Evolutionary conservation across 2,329 filamentous ascomycete species (phyloP).

Genomic region (Ascomycota sp.): DNA sequence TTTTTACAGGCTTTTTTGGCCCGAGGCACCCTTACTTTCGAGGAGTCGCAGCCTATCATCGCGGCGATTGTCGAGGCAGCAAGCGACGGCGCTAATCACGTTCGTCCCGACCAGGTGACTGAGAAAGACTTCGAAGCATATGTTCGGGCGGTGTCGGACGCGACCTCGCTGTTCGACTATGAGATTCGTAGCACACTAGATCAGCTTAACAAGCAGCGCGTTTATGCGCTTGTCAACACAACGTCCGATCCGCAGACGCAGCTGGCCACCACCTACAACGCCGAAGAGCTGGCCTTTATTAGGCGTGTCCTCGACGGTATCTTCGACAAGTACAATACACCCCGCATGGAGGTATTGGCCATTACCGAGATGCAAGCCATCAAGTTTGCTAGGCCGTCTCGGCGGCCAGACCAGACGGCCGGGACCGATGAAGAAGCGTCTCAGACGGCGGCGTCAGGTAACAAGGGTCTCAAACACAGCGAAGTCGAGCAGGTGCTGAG

Average conservation of each 20-base stretch:
- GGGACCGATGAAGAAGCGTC: too few species aligned
- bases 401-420: conserved; percentile 11
- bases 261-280: conserved; percentile 54
- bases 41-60: conserved; percentile 50
- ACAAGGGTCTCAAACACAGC: conserved; percentile 44
- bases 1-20: conserved; percentile 79
- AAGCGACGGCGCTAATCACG: conserved; percentile 12
- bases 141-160: conserved; percentile 46
- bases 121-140: conserved; percentile 44
- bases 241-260: conserved; percentile 69
- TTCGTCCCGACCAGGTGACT: conserved; percentile 40
- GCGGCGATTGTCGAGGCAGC: conserved; percentile 49
- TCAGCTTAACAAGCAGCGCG: conserved; percentile 41
- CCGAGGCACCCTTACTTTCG: conserved; percentile 52
- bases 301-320: conserved; percentile 75
- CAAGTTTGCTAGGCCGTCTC: conserved; percentile 36
- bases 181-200: conserved; percentile 59
- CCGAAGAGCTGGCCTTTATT: conserved; percentile 76
- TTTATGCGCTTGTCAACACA: conserved; percentile 73
- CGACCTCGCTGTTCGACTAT: conserved; percentile 60
- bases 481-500: conserved; percentile 55
- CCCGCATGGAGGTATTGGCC: conserved; percentile 61
- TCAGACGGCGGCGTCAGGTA: conserved; percentile 15
- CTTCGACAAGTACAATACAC: conserved; percentile 73
- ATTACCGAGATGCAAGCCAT: conserved; percentile 59